Evolutionary conservation across 2,329 filamentous ascomycete species (phyloP).

Genomic region (Chrysoporthe deuterocubensis): DNA sequence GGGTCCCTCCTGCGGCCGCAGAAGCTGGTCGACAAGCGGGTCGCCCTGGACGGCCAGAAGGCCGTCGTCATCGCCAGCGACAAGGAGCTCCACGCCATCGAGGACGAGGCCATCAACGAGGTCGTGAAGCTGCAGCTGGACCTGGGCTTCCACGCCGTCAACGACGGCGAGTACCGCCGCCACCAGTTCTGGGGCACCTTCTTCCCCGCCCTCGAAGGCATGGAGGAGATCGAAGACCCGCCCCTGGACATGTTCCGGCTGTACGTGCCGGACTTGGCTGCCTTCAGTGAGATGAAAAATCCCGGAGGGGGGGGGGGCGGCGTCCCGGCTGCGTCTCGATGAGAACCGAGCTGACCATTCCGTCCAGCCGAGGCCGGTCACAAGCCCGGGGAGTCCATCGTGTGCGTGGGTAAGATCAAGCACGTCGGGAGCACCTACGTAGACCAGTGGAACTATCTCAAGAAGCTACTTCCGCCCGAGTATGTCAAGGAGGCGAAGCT

Average conservation of each 20-base stretch:
- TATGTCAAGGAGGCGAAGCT: conserved; percentile 68
- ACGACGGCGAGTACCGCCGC: conserved; percentile 63
- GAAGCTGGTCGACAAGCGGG: conserved; percentile 55
- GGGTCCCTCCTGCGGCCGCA: conserved; percentile 75
- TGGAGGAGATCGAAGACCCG: conserved; percentile 43
- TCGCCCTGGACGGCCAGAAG: conserved; percentile 41
- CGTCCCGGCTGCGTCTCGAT: neutral
- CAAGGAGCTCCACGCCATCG: conserved; percentile 52
- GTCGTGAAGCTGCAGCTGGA: conserved; percentile 64
- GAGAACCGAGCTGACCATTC: conserved; percentile 2
- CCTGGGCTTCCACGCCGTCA: conserved; percentile 59
- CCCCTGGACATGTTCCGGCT: conserved; percentile 42
- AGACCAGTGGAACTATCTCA: conserved; percentile 47
- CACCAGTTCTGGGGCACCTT: conserved; percentile 42
- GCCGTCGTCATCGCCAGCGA: conserved; percentile 44
- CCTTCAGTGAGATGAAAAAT: conserved; percentile 41
- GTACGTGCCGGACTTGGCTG: conserved; percentile 46
- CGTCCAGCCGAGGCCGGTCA: conserved; percentile 47
- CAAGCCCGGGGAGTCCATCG: conserved; percentile 50
- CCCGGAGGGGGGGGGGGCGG: neutral
- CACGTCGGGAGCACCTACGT: conserved; percentile 50
- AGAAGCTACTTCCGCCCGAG: conserved; percentile 57
- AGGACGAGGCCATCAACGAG: conserved; percentile 62
- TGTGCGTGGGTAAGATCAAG: conserved; percentile 52
- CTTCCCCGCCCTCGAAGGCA: conserved; percentile 45